Percentiles rank a stretch among this genome's conserved stretches.
Evolutionary conservation across 2,329 filamentous ascomycete species (phyloP).

Genomic region (Cadophora gregata): DNA sequence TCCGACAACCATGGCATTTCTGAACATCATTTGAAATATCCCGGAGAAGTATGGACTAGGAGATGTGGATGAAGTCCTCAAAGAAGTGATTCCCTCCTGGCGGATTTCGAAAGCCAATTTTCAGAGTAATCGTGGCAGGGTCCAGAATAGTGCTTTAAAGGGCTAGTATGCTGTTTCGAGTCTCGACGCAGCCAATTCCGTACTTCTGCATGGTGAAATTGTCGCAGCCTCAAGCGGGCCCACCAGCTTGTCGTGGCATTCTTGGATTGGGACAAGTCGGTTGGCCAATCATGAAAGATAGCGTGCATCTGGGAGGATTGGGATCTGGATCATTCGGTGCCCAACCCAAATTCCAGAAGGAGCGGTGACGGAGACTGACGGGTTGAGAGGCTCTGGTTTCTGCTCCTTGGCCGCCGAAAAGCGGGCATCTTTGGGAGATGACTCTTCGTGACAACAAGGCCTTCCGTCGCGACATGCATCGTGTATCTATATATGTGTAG

Average conservation of each 20-base stretch:
- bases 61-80: conserved; percentile 22
- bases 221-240: conserved; percentile 27
- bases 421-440: conserved; percentile 7
- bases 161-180: conserved; percentile 5
- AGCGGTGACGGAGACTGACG: conserved; percentile 24
- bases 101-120: conserved; percentile 15
- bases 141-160: conserved; percentile 3
- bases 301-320: conserved; percentile 28
- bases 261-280: conserved; percentile 22
- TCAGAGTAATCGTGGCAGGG: conserved; percentile 21
- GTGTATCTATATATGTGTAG: conserved; percentile 22
- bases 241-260: conserved; percentile 32
- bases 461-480: conserved; percentile 9
- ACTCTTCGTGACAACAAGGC: conserved; percentile 29
- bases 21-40: too few relatives aligned
- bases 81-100: conserved; percentile 23
- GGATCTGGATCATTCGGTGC: conserved; percentile 24
- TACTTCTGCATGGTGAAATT: conserved; percentile 16
- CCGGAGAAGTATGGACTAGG: not conserved
- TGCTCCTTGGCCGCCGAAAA: conserved; percentile 1
- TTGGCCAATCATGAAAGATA: conserved; percentile 27
- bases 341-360: conserved; percentile 22
- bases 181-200: conserved; percentile 12
- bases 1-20: too few relatives aligned
- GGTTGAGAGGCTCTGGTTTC: conserved; percentile 17